Conservation (phyloP, 2,329 filamentous ascomycete species). For the Chalara sp. region DNA sequence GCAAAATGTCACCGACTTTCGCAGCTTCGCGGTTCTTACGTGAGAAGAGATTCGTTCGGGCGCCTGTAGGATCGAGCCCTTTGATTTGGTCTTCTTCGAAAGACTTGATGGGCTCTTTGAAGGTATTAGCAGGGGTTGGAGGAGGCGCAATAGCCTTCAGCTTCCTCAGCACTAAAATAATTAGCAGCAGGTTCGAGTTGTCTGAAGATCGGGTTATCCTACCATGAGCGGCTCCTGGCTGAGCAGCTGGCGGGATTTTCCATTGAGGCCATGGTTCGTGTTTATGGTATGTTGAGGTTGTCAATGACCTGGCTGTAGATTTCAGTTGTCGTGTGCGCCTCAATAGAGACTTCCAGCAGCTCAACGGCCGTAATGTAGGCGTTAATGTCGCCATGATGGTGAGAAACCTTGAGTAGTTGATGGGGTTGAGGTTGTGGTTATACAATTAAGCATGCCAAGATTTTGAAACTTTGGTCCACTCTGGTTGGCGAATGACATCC, state of each 20-base stretch:
- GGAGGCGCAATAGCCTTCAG: slow-evolving; percentile 46
- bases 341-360: slow-evolving; percentile 61
- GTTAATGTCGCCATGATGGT: slow-evolving; percentile 23
- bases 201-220: slow-evolving; percentile 3
- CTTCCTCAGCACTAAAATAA: slow-evolving; percentile 32
- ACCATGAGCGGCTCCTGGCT: neutral
- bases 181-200: slow-evolving; percentile 6
- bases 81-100: slow-evolving; percentile 64
- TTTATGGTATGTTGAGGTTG: slow-evolving; percentile 29
- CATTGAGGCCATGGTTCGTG: slow-evolving; percentile 28
- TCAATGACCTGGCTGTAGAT: slow-evolving; percentile 39
- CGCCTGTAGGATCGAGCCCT: slow-evolving; percentile 76
- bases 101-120: slow-evolving; percentile 60
- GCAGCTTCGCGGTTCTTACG: slow-evolving; percentile 70
- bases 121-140: slow-evolving; percentile 45
- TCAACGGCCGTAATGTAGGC: slow-evolving; percentile 54
- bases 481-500: neutral
- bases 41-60: slow-evolving; percentile 75
- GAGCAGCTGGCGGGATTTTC: slow-evolving; percentile 15
- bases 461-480: slow-evolving; percentile 8
- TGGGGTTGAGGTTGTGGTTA: slow-evolving; percentile 6
- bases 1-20: slow-evolving; percentile 82
- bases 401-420: neutral
- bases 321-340: slow-evolving; percentile 49
- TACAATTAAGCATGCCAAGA: neutral